Percentiles rank a stretch among this genome's conserved stretches.
Evolutionary conservation across 352 stramenopile genomes (phyloP).

Genomic region (Globisporangium mamillatum): DNA sequence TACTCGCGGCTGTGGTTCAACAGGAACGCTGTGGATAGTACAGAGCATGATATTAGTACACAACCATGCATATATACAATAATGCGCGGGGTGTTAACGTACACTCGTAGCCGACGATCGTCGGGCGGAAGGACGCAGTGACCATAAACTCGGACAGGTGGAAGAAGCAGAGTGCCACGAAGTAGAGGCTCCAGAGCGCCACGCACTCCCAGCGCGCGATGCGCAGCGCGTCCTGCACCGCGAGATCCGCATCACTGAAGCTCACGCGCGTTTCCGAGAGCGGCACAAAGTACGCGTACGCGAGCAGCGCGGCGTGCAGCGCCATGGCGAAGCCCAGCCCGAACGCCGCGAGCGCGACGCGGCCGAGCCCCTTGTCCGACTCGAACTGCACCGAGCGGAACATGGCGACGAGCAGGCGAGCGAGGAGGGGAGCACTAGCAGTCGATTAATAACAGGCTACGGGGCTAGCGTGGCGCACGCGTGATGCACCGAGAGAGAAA

Average conservation of each 20-base stretch:
- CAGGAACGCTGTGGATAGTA: constrained; percentile 62
- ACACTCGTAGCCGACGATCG: constrained; percentile 84
- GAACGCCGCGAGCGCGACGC: constrained; percentile 74
- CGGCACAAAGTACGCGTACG: constrained; percentile 30
- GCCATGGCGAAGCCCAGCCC: constrained; percentile 72
- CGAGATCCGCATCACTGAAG: background rate
- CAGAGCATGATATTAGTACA: background rate
- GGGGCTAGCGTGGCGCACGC: background rate
- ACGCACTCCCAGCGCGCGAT: constrained; percentile 45
- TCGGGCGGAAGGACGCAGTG: constrained; percentile 76
- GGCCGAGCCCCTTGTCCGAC: constrained; percentile 70
- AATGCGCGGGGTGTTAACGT: constrained; percentile 14
- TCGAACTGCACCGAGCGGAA: constrained; percentile 75
- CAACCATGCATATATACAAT: background rate
- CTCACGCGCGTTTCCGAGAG: constrained; percentile 1
- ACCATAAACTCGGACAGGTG: constrained; percentile 84
- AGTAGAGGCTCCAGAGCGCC: constrained; percentile 74
- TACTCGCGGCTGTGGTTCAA: constrained; percentile 91
- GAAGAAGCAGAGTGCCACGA: constrained; percentile 76
- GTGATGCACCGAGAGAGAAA: background rate
- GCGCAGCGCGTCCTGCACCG: constrained; percentile 1
- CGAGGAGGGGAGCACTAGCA: background rate
- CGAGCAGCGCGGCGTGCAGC: constrained; percentile 53
- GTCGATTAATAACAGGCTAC: background rate
- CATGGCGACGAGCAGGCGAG: constrained; percentile 27